These are phyloP conservation scores for Pseudonectria buxi DNA, from an alignment of 2,329 filamentous ascomycete species.

Conservation along the genomic window DNA sequence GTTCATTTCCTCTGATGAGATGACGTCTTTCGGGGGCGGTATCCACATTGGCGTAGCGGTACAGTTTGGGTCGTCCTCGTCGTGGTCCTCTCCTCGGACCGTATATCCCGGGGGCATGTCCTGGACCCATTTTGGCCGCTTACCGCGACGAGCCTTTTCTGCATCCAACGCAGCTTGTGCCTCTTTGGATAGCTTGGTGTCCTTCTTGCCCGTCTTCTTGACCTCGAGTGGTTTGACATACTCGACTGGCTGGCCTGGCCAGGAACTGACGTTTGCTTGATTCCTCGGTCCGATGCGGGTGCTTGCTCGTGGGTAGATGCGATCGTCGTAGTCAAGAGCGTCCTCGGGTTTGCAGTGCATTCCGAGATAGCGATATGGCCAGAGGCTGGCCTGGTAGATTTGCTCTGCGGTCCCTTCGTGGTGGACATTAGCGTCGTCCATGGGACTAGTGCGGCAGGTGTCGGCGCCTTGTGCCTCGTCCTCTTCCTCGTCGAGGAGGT, in stretches of 20 bases:
- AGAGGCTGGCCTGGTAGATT: slow-evolving; percentile 85
- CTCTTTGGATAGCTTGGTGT: slow-evolving; percentile 72
- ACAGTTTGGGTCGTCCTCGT: slow-evolving; percentile 63
- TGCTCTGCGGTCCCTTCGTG: slow-evolving; percentile 71
- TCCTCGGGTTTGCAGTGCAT: slow-evolving; percentile 95
- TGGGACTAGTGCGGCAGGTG: slow-evolving; percentile 58
- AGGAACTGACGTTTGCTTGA: slow-evolving; percentile 77
- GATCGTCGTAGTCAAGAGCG: slow-evolving; percentile 91
- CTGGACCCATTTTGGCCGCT: slow-evolving; percentile 86
- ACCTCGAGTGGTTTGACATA: slow-evolving; percentile 83
- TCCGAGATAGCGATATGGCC: slow-evolving; percentile 93
- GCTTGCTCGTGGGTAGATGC: slow-evolving; percentile 92
- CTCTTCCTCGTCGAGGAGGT: slow-evolving; percentile 62
- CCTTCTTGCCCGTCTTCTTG: slow-evolving; percentile 76
- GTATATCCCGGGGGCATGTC: slow-evolving; percentile 86
- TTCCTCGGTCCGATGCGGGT: slow-evolving; percentile 87
- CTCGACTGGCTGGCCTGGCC: slow-evolving; percentile 82
- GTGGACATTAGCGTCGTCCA: slow-evolving; percentile 46
- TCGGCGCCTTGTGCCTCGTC: slow-evolving; percentile 51
- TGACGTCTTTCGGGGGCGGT: slow-evolving; percentile 53
- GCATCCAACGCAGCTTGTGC: slow-evolving; percentile 71
- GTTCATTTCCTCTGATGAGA: slow-evolving; percentile 55
- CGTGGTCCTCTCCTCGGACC: slow-evolving; percentile 70
- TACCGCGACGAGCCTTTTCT: slow-evolving; percentile 71
- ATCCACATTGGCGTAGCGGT: slow-evolving; percentile 75